Evolutionary conservation across 768 basidiomycete species (phyloP).

Genomic region (Dentipellis sp.): DNA sequence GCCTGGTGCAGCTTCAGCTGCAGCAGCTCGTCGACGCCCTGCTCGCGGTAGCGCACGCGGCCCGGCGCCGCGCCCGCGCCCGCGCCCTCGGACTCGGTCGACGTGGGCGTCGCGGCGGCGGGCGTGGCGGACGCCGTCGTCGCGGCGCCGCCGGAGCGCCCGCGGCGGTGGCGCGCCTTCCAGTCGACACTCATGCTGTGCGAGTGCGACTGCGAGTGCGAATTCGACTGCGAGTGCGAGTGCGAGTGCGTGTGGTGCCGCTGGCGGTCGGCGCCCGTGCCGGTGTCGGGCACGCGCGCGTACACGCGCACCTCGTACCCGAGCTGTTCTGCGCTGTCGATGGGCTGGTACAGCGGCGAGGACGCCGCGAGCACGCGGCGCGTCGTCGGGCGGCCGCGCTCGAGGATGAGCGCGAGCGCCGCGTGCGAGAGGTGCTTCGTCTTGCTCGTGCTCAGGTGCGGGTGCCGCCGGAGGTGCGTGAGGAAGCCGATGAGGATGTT

Average conservation of each 20-base stretch:
- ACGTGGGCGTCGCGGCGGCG: conserved; percentile 12
- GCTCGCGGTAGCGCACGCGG: conserved; percentile 68
- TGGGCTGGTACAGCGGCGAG: conserved; percentile 77
- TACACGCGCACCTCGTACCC: conserved; percentile 71
- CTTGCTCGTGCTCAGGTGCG: conserved; percentile 27
- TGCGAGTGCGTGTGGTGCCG: conserved; percentile 15
- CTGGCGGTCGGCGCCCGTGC: conserved; percentile 51
- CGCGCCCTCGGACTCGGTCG: conserved; percentile 10
- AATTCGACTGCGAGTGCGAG: conserved; percentile 7
- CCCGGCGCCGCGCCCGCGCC: conserved; percentile 13
- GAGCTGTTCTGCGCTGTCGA: conserved; percentile 60
- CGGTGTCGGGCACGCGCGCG: conserved; percentile 60
- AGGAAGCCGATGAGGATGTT: conserved; percentile 83
- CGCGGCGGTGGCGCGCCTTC: too few relatives aligned
- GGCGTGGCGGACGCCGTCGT: conserved; percentile 25
- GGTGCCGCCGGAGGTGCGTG: conserved; percentile 53
- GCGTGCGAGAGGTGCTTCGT: conserved; percentile 61
- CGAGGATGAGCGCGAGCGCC: conserved; percentile 68
- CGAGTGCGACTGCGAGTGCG: conserved; percentile 17
- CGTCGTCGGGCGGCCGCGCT: conserved; percentile 63
- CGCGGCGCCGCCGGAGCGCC: conserved; percentile 12
- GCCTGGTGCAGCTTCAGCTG: conserved; percentile 90
- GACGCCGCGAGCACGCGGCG: conserved; percentile 73
- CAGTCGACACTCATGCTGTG: conserved; percentile 12
- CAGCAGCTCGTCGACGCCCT: conserved; percentile 91